A percentile compares a stretch with the other conserved stretches of the same genome.
Evolutionary conservation across 352 stramenopile genomes (phyloP).

Genomic region (Globisporangium paroecandrum): DNA sequence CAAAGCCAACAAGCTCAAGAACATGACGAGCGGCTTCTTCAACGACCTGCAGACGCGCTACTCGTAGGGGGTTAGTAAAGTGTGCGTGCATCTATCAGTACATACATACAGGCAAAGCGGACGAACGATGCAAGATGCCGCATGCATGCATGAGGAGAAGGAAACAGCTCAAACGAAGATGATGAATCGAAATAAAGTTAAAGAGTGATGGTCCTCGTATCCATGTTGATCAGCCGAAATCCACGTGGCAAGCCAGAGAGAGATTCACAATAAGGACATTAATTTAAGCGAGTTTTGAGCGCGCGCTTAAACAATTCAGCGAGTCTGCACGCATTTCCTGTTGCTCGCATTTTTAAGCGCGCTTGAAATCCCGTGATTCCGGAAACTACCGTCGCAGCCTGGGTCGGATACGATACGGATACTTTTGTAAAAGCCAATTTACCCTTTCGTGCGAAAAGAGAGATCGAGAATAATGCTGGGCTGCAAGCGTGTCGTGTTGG

Average conservation of each 20-base stretch:
- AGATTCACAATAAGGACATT: neutral
- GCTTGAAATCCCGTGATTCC: slow-evolving; percentile 19
- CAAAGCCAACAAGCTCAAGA: slow-evolving; percentile 85
- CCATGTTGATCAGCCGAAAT: neutral
- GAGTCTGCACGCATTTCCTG: neutral
- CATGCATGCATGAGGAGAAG: neutral
- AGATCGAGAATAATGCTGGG: slow-evolving; percentile 38
- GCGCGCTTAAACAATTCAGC: slow-evolving; percentile 10
- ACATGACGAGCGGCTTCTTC: slow-evolving; percentile 90
- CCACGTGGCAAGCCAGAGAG: slow-evolving; percentile 10
- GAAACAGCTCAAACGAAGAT: neutral
- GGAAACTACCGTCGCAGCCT: slow-evolving; percentile 7
- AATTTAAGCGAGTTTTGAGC: neutral
- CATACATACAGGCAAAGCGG: neutral
- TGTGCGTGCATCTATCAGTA: neutral
- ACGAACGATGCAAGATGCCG: neutral
- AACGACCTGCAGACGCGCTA: slow-evolving; percentile 83
- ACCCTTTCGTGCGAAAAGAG: neutral
- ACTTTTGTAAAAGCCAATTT: slow-evolving; percentile 19
- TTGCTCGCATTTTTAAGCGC: slow-evolving; percentile 10
- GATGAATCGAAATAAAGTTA: neutral
- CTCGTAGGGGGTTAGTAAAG: slow-evolving; percentile 27
- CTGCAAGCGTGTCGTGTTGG: slow-evolving; percentile 53
- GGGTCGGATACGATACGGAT: slow-evolving; percentile 7
- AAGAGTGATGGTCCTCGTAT: slow-evolving; percentile 1